Evolutionary conservation across 768 basidiomycete genomes (phyloP), one percentile per base, ranked within the genome.

Genomic region (Podaxis sp.): DNA sequence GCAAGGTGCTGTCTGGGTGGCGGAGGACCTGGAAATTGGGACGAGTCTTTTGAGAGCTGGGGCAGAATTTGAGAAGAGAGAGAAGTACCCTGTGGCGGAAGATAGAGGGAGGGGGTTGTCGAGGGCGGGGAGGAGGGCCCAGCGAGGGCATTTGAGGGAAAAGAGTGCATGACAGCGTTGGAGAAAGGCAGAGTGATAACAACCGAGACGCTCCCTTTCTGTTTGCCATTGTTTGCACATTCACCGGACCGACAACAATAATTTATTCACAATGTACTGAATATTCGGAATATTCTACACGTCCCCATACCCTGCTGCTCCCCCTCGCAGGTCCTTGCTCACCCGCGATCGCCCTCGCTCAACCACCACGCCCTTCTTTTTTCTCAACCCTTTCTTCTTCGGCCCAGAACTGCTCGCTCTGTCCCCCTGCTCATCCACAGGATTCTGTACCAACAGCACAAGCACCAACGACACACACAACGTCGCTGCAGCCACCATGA

Each of bases 401-500:
- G 24, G 58, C 30, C 38, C 48, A 13, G 40, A 37, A 17, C 44
- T 15, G 57, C 51, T 15, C 49, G 33, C 33, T 10, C 33, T 33
- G 33, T 33, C 33, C 41, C 10, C 26, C 10, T 50, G 20, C 40
- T 62, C 60, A 15, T 68, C 66, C 6, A 77, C 73, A 7, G 82
- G 82, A 37, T 77, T 81, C 53, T 77, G 70, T 38, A 83, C 78
- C 28, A 79, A 67, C 64, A 78, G 60, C 59, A 79, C 64, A 60
- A 80, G 69, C 37, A 71, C 41, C 20, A 83, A 62, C 36, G 79
- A 72, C 36, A 73, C 68, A 36, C 77, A 65, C 61, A 88, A 73
- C 44, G 92, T 77, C 7, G 75, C 78, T 2, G 77, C 81, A 15
- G 87, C 88, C 8, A 80, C 71, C 17, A 74, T 78, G 67, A 93